phyloP scores from a whole-genome alignment of 2,329 filamentous ascomycete genomes.

The Phaeophleospora eucalypticola region DNA sequence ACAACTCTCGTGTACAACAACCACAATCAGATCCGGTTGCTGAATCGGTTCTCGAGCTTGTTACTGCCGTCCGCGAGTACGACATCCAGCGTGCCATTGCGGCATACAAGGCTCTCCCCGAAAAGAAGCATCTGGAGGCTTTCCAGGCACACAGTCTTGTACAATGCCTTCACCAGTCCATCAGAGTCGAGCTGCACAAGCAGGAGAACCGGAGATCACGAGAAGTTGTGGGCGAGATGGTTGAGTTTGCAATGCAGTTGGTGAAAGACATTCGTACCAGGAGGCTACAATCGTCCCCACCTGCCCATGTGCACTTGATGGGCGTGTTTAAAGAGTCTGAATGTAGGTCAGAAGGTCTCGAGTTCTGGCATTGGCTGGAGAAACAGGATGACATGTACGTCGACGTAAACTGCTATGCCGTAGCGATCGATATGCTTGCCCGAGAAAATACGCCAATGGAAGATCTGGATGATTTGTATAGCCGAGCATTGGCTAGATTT shows the following conservation, averaged over 20 bases:
- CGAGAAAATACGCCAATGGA: constrained; percentile 37
- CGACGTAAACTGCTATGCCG: constrained; percentile 44
- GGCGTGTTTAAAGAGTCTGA: constrained; percentile 44
- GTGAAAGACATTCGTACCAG: constrained; percentile 38
- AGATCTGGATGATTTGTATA: constrained; percentile 45
- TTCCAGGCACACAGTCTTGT: constrained; percentile 15
- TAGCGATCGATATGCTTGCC: constrained; percentile 48
- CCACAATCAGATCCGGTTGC: no score
- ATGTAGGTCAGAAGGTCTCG: constrained; percentile 25
- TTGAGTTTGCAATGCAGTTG: constrained; percentile 35
- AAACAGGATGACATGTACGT: constrained; percentile 40
- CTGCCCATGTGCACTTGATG: constrained; percentile 45
- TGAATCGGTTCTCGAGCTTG: no score
- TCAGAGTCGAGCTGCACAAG: constrained; percentile 9
- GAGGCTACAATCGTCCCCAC: constrained; percentile 34
- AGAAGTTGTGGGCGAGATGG: constrained; percentile 17
- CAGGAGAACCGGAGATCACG: constrained; percentile 1
- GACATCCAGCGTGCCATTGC: constrained; percentile 19
- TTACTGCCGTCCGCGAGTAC: no score
- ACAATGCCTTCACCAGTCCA: constrained; percentile 14
- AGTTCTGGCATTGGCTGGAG: constrained; percentile 49
- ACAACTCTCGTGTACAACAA: no score
- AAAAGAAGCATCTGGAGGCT: constrained; percentile 12
- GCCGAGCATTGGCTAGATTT: constrained; percentile 44
- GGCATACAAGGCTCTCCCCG: constrained; percentile 17